Evolutionary conservation across 768 basidiomycete genomes (phyloP).

Genomic region (Amanita thiersii): DNA sequence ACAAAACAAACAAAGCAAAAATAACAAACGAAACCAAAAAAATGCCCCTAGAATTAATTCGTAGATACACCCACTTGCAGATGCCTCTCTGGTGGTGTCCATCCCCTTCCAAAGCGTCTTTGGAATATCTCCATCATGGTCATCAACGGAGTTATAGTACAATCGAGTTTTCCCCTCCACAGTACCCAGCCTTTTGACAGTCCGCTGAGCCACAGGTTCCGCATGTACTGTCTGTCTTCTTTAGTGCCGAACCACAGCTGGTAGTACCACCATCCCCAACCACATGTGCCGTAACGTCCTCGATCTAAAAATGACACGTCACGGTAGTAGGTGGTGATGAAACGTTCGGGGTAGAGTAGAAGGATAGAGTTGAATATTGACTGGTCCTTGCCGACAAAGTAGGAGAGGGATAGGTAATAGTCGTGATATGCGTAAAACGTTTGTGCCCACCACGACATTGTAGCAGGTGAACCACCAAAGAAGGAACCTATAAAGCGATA

Average conservation of each 20-base stretch:
- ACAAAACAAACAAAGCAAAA: no score
- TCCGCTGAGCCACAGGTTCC: conserved; percentile 12
- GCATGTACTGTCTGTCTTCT: conserved; percentile 13
- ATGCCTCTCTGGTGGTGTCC: conserved; percentile 4
- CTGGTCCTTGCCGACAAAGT: conserved; percentile 53
- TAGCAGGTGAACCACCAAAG: conserved; percentile 40
- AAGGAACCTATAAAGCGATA: conserved; percentile 38
- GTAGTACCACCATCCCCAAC: conserved; percentile 39
- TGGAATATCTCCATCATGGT: conserved; percentile 2
- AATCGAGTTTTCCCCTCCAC: conserved; percentile 9
- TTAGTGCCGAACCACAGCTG: conserved; percentile 36
- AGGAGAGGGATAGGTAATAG: conserved; percentile 34
- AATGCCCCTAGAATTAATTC: no score
- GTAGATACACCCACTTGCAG: no score
- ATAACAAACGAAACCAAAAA: no score
- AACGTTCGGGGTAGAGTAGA: conserved; percentile 34
- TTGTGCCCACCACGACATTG: conserved; percentile 36
- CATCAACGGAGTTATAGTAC: not conserved
- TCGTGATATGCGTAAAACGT: conserved; percentile 45
- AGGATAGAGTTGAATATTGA: conserved; percentile 41
- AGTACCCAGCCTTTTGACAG: conserved; percentile 12
- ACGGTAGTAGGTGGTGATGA: conserved; percentile 30
- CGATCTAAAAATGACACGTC: conserved; percentile 14
- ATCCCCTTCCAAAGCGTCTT: conserved; percentile 2
- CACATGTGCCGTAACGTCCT: conserved; percentile 30